A percentile compares a stretch with the other conserved stretches of the same genome.
phyloP scores from a whole-genome alignment of 2,329 filamentous ascomycete species.

The Xylariaceae sp. region DNA sequence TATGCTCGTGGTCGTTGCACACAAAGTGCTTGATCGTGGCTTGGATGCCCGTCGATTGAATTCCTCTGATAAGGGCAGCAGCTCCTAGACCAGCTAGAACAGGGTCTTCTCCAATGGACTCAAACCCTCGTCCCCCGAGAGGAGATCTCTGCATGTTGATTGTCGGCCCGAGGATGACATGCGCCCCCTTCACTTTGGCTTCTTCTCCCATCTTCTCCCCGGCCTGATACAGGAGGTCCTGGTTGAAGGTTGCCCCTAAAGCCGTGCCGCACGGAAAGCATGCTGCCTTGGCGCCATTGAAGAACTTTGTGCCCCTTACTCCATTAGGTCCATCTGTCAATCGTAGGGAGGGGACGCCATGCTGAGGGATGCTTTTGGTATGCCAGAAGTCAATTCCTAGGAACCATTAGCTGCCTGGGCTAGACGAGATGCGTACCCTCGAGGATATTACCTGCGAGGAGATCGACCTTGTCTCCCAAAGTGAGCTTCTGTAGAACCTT shows the following conservation, averaged over 20 bases:
- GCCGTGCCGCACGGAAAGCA: slow-evolving; percentile 58
- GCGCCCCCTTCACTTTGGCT: slow-evolving; percentile 52
- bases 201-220: slow-evolving; percentile 50
- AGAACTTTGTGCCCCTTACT: slow-evolving; percentile 63
- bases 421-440: not conserved
- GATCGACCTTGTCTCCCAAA: slow-evolving; percentile 47
- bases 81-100: slow-evolving; percentile 52
- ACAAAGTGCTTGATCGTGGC: slow-evolving; percentile 59
- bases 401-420: not conserved
- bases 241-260: slow-evolving; percentile 55
- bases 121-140: slow-evolving; percentile 57
- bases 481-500: slow-evolving; percentile 50
- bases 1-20: slow-evolving; percentile 58
- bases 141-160: slow-evolving; percentile 60
- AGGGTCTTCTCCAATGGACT: slow-evolving; percentile 56
- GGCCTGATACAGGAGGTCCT: slow-evolving; percentile 45
- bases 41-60: slow-evolving; percentile 52
- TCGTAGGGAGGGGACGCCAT: slow-evolving; percentile 60
- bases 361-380: slow-evolving; percentile 54
- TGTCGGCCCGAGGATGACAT: slow-evolving; percentile 56
- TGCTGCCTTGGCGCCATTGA: slow-evolving; percentile 57
- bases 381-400: slow-evolving; percentile 66
- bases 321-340: slow-evolving; percentile 68
- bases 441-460: slow-evolving; percentile 42
- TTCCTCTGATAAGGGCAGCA: slow-evolving; percentile 49